Base-by-base conservation (phyloP, 768 basidiomycete species). In the Leccinum aurantiacum region DNA sequence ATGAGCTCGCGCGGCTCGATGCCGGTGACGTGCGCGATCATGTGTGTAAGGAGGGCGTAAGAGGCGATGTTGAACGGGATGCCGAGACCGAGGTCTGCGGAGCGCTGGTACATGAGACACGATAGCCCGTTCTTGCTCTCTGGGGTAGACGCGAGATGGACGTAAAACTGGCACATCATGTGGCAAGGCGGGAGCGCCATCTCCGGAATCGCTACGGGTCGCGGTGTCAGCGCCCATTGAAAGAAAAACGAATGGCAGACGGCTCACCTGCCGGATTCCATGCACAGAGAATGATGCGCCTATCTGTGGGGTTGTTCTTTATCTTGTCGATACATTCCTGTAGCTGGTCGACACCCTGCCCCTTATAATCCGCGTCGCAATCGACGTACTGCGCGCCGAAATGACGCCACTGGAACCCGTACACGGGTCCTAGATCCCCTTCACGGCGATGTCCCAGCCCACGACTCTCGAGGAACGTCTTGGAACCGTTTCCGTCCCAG, bases 1-100 rank as follows among this genome's bases (percentile, higher is more conserved):
- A 96, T 81, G 57, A 99, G 85, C 72, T 97, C 95, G 72, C 90
- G 87, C 1, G 97, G 84, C 33, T 88, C 85, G 4, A 92, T 95
- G 48, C 83, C 81, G 13, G 96, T 98, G 59, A 97, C 86, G 25
- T 85, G 88, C n/a, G 96, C 95, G 63, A 99, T 85, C 92, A 99
- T 95, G 75, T 98, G 95, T 0, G 95, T 97, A 56, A 99, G 85
- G 22, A 99, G 84, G 6, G 97, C 91, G 74, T 98, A 99, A 0
- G 97, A 98, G 13, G 96, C 97, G 75, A 99, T 98, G 75, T 99
- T 99, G 84, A 99, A 99, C 0, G 96, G 96, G 53, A 99, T 92
- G 3, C 96, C 96, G 41, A 99, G 91, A 1, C 96, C 96, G 8
- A 98, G 84, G 72, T 99, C 96, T 17, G 95, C 95, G 13, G 96